Evolutionary conservation across 345 rosid species (phyloP), one percentile per base, ranked within the genome.

Genomic region (Camelina laxa): DNA sequence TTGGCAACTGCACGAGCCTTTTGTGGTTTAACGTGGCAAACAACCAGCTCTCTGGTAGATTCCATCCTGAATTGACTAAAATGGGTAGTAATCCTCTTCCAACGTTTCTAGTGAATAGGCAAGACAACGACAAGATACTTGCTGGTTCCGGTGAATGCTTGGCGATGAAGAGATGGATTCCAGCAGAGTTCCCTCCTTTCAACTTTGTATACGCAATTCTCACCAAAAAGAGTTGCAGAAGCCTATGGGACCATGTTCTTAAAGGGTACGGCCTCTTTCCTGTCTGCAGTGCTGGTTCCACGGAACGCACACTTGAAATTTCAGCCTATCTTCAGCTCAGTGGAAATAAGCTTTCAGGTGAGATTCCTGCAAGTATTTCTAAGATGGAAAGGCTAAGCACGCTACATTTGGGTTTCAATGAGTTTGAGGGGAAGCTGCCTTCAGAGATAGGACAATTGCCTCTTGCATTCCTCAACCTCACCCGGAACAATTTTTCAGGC

Each of bases 121-220:
- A 2, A 60, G 62, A 64, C 24, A 50, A 10, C 2, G 85, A 76
- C 20, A 15, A 79, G 11, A 54, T 82, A 24, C 74, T 75, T 24
- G 84, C 89, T 21, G 89, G 95, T 36, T 86, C 95, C 0, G 86
- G 96, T 1, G 98, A 90, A 82, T 91, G 98, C 77, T 80, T 80
- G 67, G 67, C 85, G 6, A 91, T 94, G 96, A 84, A 0, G 82
- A 88, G 98, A 78, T 94, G 98, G 98, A 91, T 94, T 74, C 97
- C 97, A 24, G 97, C 93, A 20, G 91, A 91, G 72, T 91, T 89
- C 65, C 91, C 90, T 19, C 98, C 98, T 17, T 94, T 94, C 82
- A 88, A 39, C 65, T 94, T 94, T 60, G 93, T 81, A 13, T 88
- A 88, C 27, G 70, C 76, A 10, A 79, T 94, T 49, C 91, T 94